These are phyloP conservation scores for Camelina hispida DNA, from an alignment of 345 rosid species.

Conservation along the genomic window DNA sequence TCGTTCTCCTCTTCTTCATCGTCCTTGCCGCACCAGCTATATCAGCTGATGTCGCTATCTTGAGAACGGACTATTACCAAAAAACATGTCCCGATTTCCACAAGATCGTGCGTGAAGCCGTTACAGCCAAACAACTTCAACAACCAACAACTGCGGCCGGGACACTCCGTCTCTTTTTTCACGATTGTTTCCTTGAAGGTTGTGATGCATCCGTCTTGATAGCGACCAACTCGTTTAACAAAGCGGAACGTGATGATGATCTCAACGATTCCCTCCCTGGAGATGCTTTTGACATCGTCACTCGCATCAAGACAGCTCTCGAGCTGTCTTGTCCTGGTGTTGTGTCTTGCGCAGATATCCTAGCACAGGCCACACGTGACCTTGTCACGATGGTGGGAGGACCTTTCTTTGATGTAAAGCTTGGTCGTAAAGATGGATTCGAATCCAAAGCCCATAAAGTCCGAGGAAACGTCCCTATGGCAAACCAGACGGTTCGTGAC, in stretches of 20 bases:
- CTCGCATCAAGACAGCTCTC: slow-evolving; percentile 52
- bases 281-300: slow-evolving; percentile 58
- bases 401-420: slow-evolving; percentile 49
- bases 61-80: slow-evolving; percentile 54
- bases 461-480: slow-evolving; percentile 44
- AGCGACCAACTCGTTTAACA: slow-evolving; percentile 55
- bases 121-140: slow-evolving; percentile 43
- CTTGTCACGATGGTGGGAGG: slow-evolving; percentile 67
- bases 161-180: slow-evolving; percentile 59
- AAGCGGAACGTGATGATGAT: slow-evolving; percentile 62
- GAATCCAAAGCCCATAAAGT: slow-evolving; percentile 52
- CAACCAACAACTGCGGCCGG: slow-evolving; percentile 67
- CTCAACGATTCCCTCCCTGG: slow-evolving; percentile 60
- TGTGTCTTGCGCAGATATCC: slow-evolving; percentile 67
- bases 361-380: slow-evolving; percentile 61
- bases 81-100: slow-evolving; percentile 58
- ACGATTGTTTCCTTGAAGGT: slow-evolving; percentile 69
- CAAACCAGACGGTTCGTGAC: slow-evolving; percentile 50
- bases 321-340: slow-evolving; percentile 63
- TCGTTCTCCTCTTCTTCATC: slow-evolving; percentile 18
- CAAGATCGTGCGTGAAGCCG: slow-evolving; percentile 51
- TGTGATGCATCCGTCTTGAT: slow-evolving; percentile 67
- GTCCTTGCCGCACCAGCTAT: slow-evolving; percentile 17
- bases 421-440: slow-evolving; percentile 63
- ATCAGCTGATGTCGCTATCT: slow-evolving; percentile 36